phyloP scores from a whole-genome alignment of 257 asterid species.

The Solanum infundibuliforme region DNA sequence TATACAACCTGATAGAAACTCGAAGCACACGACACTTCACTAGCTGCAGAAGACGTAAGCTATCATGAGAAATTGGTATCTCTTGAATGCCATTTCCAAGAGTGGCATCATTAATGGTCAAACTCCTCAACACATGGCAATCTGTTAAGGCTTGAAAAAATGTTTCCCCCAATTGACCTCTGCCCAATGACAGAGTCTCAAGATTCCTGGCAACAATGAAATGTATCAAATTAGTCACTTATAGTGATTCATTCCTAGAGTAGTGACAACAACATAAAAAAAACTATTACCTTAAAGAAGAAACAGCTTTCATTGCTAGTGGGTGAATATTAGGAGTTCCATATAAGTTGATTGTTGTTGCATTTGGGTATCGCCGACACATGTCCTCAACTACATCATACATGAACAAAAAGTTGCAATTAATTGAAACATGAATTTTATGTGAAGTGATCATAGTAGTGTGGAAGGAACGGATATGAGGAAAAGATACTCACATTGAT shows the following conservation, averaged over 20 bases:
- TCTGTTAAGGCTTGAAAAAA: conserved; percentile 71
- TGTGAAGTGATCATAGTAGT: background rate
- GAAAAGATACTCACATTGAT: conserved; percentile 59
- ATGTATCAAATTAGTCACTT: conserved; percentile 14
- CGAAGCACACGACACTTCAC: conserved; percentile 94
- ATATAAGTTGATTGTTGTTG: conserved; percentile 67
- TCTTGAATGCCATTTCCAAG: conserved; percentile 93
- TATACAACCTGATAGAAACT: conserved; percentile 65
- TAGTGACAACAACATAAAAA: background rate
- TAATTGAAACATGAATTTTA: background rate
- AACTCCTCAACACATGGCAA: conserved; percentile 66
- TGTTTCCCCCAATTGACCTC: conserved; percentile 75
- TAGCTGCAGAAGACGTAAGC: conserved; percentile 65
- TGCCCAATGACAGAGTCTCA: conserved; percentile 80
- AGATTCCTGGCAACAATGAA: conserved; percentile 52
- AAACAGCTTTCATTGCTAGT: conserved; percentile 63
- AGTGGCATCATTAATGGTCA: conserved; percentile 74
- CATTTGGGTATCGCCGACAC: conserved; percentile 88
- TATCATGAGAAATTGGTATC: conserved; percentile 59
- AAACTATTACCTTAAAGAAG: conserved; percentile 52
- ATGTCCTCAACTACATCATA: conserved; percentile 61
- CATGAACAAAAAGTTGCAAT: background rate
- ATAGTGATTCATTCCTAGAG: background rate
- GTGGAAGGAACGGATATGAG: background rate
- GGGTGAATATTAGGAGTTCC: conserved; percentile 61